phyloP scores from a whole-genome alignment of 2,329 filamentous ascomycete species.

The Hypomyces perniciosus region DNA sequence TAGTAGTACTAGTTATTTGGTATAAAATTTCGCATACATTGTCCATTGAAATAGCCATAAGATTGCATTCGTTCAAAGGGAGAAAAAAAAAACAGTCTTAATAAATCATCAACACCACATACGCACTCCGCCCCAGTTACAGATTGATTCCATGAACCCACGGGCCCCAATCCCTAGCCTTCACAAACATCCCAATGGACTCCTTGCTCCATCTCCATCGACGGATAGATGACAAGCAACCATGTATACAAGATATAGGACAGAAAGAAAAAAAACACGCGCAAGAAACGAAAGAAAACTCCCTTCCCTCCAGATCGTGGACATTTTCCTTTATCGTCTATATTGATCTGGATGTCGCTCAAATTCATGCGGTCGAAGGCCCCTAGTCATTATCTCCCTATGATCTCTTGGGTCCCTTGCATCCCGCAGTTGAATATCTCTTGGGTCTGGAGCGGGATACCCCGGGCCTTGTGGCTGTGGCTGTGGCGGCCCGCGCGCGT shows the following conservation, averaged over 20 bases:
- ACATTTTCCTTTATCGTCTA: conserved; percentile 29
- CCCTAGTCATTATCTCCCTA: conserved; percentile 37
- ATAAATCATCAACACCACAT: too few species aligned
- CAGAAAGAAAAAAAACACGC: background rate
- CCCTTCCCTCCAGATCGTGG: background rate
- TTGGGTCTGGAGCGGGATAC: conserved; percentile 27
- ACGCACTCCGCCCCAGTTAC: too few species aligned
- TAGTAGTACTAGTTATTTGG: too few species aligned
- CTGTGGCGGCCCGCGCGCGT: conserved; percentile 35
- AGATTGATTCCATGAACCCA: too few species aligned
- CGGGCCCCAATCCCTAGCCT: too few species aligned
- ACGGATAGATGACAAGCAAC: background rate
- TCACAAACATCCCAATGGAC: too few species aligned
- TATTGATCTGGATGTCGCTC: conserved; percentile 41
- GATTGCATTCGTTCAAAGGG: too few species aligned
- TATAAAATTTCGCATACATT: too few species aligned
- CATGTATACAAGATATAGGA: background rate
- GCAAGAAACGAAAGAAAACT: background rate
- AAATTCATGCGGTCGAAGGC: conserved; percentile 41
- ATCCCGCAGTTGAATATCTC: conserved; percentile 33
- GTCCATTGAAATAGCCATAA: too few species aligned
- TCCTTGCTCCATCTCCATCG: too few species aligned
- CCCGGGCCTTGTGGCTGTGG: conserved; percentile 23
- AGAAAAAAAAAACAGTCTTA: too few species aligned
- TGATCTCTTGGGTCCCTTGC: conserved; percentile 31